phyloP scores from a whole-genome alignment of 257 asterid species.

The Phtheirospermum japonicum region DNA sequence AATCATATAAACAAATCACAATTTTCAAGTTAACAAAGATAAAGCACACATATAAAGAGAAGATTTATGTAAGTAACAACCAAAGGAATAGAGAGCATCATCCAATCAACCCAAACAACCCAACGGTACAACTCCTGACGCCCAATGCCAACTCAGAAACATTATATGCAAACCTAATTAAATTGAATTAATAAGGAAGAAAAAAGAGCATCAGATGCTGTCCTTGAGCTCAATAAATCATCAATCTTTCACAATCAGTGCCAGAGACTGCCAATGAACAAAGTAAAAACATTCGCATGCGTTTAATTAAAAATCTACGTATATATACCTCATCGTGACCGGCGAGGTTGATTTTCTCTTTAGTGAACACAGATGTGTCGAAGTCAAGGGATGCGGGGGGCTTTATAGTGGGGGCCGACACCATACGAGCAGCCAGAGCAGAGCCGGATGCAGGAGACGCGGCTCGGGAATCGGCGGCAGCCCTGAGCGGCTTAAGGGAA shows the following conservation, averaged over 20 bases:
- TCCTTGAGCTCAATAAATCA: neutral
- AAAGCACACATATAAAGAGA: neutral
- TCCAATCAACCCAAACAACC: too few species aligned
- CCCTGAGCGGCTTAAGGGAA: conserved; percentile 51
- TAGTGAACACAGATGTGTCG: conserved; percentile 70
- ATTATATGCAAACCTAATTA: neutral
- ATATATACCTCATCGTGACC: conserved; percentile 75
- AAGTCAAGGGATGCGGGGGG: conserved; percentile 60
- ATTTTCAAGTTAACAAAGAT: neutral
- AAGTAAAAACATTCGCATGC: neutral
- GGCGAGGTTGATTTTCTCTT: conserved; percentile 79
- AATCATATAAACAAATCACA: neutral
- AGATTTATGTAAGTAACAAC: neutral
- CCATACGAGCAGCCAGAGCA: conserved; percentile 56
- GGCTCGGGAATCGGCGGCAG: conserved; percentile 31
- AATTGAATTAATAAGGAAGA: neutral
- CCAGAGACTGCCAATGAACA: neutral
- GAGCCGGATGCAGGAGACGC: conserved; percentile 40
- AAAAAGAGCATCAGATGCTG: neutral
- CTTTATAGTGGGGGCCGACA: conserved; percentile 47
- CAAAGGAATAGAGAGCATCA: neutral
- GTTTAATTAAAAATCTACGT: neutral
- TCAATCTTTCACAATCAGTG: neutral
- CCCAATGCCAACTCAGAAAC: neutral
- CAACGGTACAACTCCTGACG: too few species aligned